These are phyloP conservation scores for Teunomyces lycoperdinae DNA, from an alignment of 805 yeast species.

Conservation along the genomic window DNA sequence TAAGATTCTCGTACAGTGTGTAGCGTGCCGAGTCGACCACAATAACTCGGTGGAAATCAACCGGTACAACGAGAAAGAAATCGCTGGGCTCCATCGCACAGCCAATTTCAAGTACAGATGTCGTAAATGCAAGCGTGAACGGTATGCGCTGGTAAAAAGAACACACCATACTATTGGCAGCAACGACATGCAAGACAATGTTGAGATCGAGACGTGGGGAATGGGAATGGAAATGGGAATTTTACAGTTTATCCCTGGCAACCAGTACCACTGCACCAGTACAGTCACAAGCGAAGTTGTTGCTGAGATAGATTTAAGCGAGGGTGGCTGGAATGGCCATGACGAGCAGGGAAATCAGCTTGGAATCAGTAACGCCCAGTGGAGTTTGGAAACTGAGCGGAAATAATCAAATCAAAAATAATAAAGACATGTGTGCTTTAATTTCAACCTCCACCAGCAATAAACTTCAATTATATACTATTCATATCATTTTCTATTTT, in stretches of 20 bases:
- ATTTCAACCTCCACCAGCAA: too few relatives aligned
- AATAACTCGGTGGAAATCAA: conserved; percentile 7
- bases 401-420: too few relatives aligned
- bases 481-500: too few relatives aligned
- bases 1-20: conserved; percentile 5
- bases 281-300: not conserved
- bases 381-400: not conserved
- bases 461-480: too few relatives aligned
- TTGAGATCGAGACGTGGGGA: conserved; percentile 3
- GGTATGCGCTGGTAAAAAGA: conserved; percentile 5
- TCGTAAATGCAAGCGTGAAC: conserved; percentile 6
- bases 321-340: conserved; percentile 3
- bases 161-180: not conserved
- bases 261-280: conserved; percentile 5
- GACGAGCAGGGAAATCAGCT: conserved; percentile 4
- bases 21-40: conserved; percentile 1
- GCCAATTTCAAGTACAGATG: conserved; percentile 6
- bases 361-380: conserved; percentile 1
- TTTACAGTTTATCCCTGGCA: conserved; percentile 5
- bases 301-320: conserved; percentile 5
- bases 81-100: conserved; percentile 1
- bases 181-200: not conserved
- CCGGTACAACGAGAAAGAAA: not conserved
- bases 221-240: conserved; percentile 7
- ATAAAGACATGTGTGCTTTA: too few relatives aligned